Evolutionary conservation across 1,284 basidiomycete genomes (phyloP).

Genomic region (Cutaneotrichosporon sp.): DNA sequence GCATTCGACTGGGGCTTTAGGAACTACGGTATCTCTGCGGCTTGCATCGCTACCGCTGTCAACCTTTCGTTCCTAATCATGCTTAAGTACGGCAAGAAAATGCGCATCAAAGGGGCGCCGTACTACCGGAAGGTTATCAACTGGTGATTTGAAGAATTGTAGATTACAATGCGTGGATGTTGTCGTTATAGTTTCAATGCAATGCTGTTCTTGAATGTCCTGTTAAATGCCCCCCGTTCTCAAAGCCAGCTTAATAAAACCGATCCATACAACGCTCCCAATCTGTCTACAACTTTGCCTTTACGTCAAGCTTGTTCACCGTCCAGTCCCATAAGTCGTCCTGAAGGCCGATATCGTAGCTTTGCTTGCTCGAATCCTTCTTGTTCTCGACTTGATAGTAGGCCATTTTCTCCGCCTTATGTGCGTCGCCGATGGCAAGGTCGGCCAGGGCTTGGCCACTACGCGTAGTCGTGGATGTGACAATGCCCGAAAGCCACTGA

Average conservation of each 20-base stretch:
- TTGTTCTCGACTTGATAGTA: constrained; percentile 12
- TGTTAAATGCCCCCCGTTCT: too few species aligned
- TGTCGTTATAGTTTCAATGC: neutral
- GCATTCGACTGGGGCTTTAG: constrained; percentile 19
- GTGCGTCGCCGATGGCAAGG: constrained; percentile 9
- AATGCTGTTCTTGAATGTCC: neutral
- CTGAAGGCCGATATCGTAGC: constrained; percentile 14
- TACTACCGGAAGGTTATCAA: constrained; percentile 20
- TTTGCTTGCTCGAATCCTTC: constrained; percentile 14
- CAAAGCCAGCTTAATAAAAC: neutral
- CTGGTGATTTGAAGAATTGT: constrained; percentile 5
- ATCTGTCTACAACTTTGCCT: neutral
- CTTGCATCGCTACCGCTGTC: constrained; percentile 6
- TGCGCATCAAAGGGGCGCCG: constrained; percentile 7
- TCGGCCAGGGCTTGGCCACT: constrained; percentile 4
- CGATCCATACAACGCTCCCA: neutral
- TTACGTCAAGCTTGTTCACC: neutral
- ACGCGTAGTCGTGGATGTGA: neutral
- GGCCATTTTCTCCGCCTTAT: constrained; percentile 13
- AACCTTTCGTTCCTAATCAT: constrained; percentile 11
- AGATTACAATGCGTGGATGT: neutral
- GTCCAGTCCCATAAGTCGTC: constrained; percentile 30
- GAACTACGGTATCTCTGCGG: constrained; percentile 18
- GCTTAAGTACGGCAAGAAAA: constrained; percentile 12
- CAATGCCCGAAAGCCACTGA: neutral